phyloP scores from a whole-genome alignment of 352 stramenopile genomes.

The Pythium volutum region DNA sequence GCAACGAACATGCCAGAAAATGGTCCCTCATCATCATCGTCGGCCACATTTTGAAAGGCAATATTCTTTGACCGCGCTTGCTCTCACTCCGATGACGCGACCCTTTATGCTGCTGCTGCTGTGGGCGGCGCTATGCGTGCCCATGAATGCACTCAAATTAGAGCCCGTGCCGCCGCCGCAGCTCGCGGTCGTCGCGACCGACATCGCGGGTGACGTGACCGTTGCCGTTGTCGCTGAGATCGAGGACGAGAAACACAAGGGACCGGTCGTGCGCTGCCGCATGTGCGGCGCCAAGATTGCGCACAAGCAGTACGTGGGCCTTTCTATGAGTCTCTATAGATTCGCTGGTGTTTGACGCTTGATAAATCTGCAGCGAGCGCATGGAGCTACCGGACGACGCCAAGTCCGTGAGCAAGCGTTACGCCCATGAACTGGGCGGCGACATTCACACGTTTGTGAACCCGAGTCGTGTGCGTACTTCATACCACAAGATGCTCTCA shows the following conservation, averaged over 20 bases:
- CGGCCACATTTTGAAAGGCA: background rate
- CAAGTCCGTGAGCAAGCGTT: slow-evolving; percentile 54
- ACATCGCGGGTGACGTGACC: slow-evolving; percentile 15
- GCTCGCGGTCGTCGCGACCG: slow-evolving; percentile 24
- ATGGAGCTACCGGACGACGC: slow-evolving; percentile 69
- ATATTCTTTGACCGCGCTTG: background rate
- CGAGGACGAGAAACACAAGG: slow-evolving; percentile 29
- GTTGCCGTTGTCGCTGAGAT: slow-evolving; percentile 7
- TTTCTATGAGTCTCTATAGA: background rate
- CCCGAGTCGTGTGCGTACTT: slow-evolving; percentile 54
- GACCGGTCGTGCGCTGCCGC: slow-evolving; percentile 64
- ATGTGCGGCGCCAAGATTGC: slow-evolving; percentile 71
- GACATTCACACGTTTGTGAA: slow-evolving; percentile 82
- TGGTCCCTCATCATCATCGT: background rate
- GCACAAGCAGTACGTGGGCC: slow-evolving; percentile 51
- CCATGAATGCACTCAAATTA: background rate
- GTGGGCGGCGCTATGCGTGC: slow-evolving; percentile 7
- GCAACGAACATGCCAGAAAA: background rate
- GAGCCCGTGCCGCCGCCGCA: background rate
- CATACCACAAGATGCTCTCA: background rate
- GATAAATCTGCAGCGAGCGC: slow-evolving; percentile 45
- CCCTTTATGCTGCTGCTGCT: slow-evolving; percentile 4
- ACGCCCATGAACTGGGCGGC: slow-evolving; percentile 41
- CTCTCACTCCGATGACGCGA: background rate
- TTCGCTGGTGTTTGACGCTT: background rate